These are phyloP conservation scores for Aspergillus nidulans DNA, from an alignment of 495 filamentous ascomycete species.

Conservation along the genomic window DNA sequence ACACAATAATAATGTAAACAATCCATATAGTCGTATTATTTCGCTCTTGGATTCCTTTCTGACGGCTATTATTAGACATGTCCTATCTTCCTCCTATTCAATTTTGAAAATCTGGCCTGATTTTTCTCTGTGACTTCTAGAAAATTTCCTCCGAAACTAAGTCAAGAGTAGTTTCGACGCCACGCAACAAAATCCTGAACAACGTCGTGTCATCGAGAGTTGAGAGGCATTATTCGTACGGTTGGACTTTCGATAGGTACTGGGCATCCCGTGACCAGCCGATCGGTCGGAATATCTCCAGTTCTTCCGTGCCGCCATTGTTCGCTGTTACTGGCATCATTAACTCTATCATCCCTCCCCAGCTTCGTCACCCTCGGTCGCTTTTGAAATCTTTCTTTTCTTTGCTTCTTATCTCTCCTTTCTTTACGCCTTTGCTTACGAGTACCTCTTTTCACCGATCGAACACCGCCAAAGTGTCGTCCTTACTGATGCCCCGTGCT, in stretches of 20 bases:
- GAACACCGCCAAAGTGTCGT: constrained; percentile 84
- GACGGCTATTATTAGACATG: constrained; percentile 14
- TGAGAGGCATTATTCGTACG: neutral
- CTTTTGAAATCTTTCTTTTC: neutral
- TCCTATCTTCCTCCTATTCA: neutral
- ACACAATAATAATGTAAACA: no score
- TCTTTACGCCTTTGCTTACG: neutral
- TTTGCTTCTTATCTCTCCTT: neutral
- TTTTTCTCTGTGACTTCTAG: neutral
- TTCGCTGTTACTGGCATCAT: constrained; percentile 7
- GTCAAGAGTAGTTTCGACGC: neutral
- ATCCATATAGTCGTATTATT: neutral
- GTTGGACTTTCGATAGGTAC: neutral
- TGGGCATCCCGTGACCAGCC: constrained; percentile 13
- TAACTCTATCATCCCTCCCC: constrained; percentile 7
- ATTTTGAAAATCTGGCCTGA: neutral
- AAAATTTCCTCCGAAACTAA: neutral
- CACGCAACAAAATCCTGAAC: no score
- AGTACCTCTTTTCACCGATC: constrained; percentile 19
- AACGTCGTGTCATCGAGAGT: neutral
- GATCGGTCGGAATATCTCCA: constrained; percentile 15
- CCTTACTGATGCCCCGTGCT: constrained; percentile 71
- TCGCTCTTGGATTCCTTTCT: neutral
- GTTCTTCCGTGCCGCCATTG: constrained; percentile 3
- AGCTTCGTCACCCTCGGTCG: constrained; percentile 4